These are phyloP conservation scores for Cinnamomum chago DNA, from an alignment of 164 flowering plant species.

Conservation along the genomic window DNA sequence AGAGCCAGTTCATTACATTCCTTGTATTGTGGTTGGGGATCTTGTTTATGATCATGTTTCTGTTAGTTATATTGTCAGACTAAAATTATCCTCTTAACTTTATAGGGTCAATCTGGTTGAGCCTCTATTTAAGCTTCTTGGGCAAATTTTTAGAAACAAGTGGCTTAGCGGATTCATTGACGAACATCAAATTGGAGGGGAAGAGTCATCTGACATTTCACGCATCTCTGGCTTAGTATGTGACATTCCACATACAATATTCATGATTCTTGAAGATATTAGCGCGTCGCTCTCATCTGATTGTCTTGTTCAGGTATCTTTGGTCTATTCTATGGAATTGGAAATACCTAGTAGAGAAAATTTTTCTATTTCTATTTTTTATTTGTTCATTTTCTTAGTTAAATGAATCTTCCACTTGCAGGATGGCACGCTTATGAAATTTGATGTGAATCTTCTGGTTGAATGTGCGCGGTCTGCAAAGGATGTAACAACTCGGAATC, in stretches of 20 bases:
- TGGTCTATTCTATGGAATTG: not conserved
- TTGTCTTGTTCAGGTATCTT: conserved; percentile 29
- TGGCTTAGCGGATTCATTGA: conserved; percentile 29
- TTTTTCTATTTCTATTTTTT: not conserved
- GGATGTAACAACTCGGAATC: conserved; percentile 62
- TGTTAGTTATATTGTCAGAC: not conserved
- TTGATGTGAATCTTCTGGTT: conserved; percentile 53
- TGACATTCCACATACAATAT: conserved; percentile 54
- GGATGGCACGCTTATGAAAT: conserved; percentile 29
- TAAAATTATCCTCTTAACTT: not conserved
- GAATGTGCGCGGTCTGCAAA: conserved; percentile 55
- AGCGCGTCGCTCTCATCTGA: conserved; percentile 28
- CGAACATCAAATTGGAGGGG: conserved; percentile 18
- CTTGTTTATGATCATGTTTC: not conserved
- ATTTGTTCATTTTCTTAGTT: conserved; percentile 5
- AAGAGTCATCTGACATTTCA: conserved; percentile 33
- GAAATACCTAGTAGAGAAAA: not conserved
- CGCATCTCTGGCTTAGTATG: conserved; percentile 21
- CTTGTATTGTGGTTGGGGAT: not conserved
- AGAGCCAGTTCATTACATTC: not conserved
- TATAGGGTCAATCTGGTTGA: conserved; percentile 55
- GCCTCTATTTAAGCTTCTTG: conserved; percentile 65
- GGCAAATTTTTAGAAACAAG: conserved; percentile 31
- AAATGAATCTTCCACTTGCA: conserved; percentile 22
- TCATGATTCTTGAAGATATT: conserved; percentile 67